These are phyloP conservation scores for Pulicaria dysenterica DNA, from an alignment of 129 eudicot species.

Conservation along the genomic window DNA sequence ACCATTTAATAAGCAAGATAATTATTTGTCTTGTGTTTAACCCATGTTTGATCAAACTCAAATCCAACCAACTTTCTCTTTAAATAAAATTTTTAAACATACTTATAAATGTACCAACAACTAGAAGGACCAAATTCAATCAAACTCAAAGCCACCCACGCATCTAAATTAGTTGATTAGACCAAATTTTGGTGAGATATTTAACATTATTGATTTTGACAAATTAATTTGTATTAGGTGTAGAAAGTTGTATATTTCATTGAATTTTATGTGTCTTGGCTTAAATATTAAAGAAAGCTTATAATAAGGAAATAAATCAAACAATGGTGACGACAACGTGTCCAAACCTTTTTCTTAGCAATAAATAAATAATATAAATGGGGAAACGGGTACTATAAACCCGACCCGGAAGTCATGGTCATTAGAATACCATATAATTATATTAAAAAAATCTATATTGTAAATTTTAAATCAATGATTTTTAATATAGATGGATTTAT, in stretches of 20 bases:
- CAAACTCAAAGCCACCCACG: constrained; percentile 21
- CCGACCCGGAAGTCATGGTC: too few species aligned
- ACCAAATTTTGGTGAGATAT: constrained; percentile 27
- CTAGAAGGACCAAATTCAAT: constrained; percentile 18
- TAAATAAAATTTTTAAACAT: not conserved
- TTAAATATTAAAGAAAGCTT: not conserved
- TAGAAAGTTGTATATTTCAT: not conserved
- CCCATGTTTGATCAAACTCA: too few species aligned
- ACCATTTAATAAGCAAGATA: too few species aligned
- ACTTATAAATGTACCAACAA: constrained; percentile 17
- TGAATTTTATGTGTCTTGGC: not conserved
- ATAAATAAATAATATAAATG: not conserved
- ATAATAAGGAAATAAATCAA: not conserved
- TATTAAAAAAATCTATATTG: too few species aligned
- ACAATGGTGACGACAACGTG: not conserved
- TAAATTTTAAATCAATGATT: too few species aligned
- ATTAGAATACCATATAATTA: too few species aligned
- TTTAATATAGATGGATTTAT: too few species aligned
- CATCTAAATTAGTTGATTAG: constrained; percentile 21
- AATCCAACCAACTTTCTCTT: too few species aligned
- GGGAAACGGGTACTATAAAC: not conserved
- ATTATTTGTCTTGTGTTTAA: too few species aligned
- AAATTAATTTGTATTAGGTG: constrained; percentile 19
- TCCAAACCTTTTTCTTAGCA: not conserved
- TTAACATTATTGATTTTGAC: constrained; percentile 20